Base-by-base conservation (phyloP, 306 rosid species). In the Styphnolobium japonicum region DNA sequence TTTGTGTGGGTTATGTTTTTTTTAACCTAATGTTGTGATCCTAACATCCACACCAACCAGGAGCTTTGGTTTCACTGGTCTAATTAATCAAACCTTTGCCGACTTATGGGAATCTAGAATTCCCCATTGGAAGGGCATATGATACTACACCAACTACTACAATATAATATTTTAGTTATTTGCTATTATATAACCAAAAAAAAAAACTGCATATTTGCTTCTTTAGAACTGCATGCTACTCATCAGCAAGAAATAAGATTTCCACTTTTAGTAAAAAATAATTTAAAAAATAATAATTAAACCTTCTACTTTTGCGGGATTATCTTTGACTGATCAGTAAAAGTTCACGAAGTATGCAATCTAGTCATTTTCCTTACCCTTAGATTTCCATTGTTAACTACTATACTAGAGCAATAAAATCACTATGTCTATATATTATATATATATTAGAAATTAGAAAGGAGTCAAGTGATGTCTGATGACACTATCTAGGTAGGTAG, bases 261-360 rank as follows among this genome's bases (percentile, higher is more conserved):
- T 80, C n/a, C 57, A 48, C 67, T 61, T 71, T 68, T 57, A 69
- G 62, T 1, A 14, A 65, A 51, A 52, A 69, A 45, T 18, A 51
- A 62, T 69, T 33, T 65, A 6, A 0, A 27, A 4, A 61, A 60
- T 3, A 36, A 67, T n/a, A 37, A 61, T 31, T 18, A 22, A 10
- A 29, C 15, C 62, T 67, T 46, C 34, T 68, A 4, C 56, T 58
- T 74, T 79, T 29, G 65, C 18, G 23, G 12, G 31, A 31, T 71
- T 67, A 40, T 65, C 51, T 63, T 42, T 23, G 53, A 67, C 87
- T 79, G 75, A 79, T 84, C 56, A 79, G n/a, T 75, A 67, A 80
- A 71, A 46, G 14, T 14, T 40, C 69, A 58, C 76, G 36, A 71
- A 71, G 16, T 34, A 37, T 39, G 37, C 27, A 61, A 62, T 66